A percentile compares a stretch with the other conserved stretches of the same genome.
Conservation (phyloP, 2,329 filamentous ascomycete genomes). For the Pyricularia sp. region DNA sequence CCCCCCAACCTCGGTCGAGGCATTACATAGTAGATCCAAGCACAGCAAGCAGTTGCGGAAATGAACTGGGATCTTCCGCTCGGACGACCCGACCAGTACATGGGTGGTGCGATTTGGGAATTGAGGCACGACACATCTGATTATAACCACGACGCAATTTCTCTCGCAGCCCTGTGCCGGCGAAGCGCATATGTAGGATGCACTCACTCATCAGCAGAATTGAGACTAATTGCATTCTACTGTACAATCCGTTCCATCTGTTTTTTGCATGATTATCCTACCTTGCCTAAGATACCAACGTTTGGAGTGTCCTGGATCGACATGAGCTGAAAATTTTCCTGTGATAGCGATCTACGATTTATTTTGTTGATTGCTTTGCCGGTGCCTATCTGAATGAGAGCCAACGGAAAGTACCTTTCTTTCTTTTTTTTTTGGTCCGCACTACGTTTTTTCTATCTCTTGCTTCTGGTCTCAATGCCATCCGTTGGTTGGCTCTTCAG, state of each 20-base stretch:
- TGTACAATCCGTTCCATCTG: background rate
- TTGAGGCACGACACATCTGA: background rate
- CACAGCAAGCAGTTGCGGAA: background rate
- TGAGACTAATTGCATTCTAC: background rate
- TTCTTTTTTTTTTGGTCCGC: too few species aligned
- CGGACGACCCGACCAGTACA: background rate
- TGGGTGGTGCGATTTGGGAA: background rate
- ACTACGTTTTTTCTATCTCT: too few species aligned
- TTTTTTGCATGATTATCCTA: background rate
- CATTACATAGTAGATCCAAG: too few species aligned
- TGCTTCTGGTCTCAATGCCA: too few species aligned
- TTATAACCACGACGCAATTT: background rate
- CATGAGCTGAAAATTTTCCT: background rate
- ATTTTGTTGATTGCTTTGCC: background rate
- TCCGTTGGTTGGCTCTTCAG: too few species aligned
- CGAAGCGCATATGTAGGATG: background rate
- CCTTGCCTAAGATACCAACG: background rate
- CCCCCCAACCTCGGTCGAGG: background rate
- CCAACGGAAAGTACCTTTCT: background rate
- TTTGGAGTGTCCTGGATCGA: background rate
- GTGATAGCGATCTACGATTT: background rate
- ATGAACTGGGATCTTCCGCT: background rate
- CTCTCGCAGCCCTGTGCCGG: background rate
- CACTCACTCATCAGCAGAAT: background rate
- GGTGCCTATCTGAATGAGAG: background rate